Evolutionary conservation across 1,139 yeast genomes (phyloP), one percentile per base, ranked within the genome.

Genomic region (Blastobotrys arbuscula): DNA sequence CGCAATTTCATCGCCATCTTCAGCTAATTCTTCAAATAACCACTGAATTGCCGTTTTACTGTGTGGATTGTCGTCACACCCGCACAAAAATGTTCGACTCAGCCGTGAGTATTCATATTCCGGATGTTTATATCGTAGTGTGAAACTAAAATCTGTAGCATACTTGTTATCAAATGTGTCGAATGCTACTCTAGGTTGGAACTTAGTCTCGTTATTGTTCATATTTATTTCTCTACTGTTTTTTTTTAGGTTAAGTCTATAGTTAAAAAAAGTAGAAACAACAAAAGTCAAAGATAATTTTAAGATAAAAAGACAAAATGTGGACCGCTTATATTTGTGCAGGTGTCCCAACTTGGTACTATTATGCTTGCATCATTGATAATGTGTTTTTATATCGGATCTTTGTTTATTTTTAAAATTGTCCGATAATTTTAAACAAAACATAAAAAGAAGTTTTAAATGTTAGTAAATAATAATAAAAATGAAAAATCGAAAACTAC

Each of bases 1-100:
- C 3, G 82, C 74, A 13, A 82, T 66, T 20, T 84, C 82, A 60
- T 82, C 89, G 12, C 85, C 85, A 58, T 81, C 77, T 33, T 75
- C 73, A 12, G 77, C 72, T 69, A 82, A 72, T 56, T 82, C 83
- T 49, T 79, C 82, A 50, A 83, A 69, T 9, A 82, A 68, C 89
- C 89, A 83, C 52, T 74, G 78, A 24, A 82, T 68, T 1, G 88
- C 87, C 44, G 73, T 72, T 24, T 77, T 66, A 9, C 84, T 78
- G 58, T 79, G 81, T 24, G 67, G 66, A 54, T 79, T 81, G 40
- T 74, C 74, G 60, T 80, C 81, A 55, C 72, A 80, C 1, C 87
- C 88, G 23, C 81, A 74, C 49, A 83, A 66, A 53, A 78, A 77
- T 3, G 88, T 80, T 55, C 85, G 75, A 50, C 82, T 79, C 50